A percentile compares a stretch with the other conserved stretches of the same genome.
Conservation (phyloP, 2,329 filamentous ascomycete species). For the Pyricularia sp. region DNA sequence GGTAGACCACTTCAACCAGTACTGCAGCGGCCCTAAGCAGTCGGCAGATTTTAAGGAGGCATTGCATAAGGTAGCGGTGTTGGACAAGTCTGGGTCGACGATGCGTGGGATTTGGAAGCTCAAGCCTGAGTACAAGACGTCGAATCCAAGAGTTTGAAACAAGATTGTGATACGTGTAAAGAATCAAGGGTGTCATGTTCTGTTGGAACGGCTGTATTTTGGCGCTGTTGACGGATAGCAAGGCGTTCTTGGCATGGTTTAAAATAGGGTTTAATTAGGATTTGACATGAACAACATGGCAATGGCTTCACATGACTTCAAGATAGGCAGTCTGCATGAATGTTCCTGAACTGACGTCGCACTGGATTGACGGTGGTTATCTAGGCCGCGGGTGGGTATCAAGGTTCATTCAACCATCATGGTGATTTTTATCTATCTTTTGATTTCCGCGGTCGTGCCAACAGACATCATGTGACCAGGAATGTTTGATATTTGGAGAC, state of each 20-base stretch:
- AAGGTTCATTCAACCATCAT: not conserved
- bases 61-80: constrained; percentile 63
- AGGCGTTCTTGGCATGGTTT: not conserved
- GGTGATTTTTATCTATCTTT: constrained; percentile 8
- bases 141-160: not conserved
- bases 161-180: not conserved
- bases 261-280: not conserved
- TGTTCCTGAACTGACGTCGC: not conserved
- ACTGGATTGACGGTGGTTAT: not conserved
- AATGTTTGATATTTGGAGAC: constrained; percentile 46
- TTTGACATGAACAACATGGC: not conserved
- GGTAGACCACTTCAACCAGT: constrained; percentile 81
- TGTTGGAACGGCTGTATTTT: not conserved
- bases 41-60: constrained; percentile 76
- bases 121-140: constrained; percentile 20
- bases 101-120: constrained; percentile 46
- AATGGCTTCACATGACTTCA: not conserved
- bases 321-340: not conserved
- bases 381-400: not conserved
- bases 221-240: not conserved
- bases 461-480: constrained; percentile 37
- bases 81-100: constrained; percentile 50
- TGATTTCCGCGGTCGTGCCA: constrained; percentile 22
- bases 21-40: constrained; percentile 59
- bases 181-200: not conserved